phyloP scores from a whole-genome alignment of 2,329 filamentous ascomycete species.

The Microsporum ferrugineum region DNA sequence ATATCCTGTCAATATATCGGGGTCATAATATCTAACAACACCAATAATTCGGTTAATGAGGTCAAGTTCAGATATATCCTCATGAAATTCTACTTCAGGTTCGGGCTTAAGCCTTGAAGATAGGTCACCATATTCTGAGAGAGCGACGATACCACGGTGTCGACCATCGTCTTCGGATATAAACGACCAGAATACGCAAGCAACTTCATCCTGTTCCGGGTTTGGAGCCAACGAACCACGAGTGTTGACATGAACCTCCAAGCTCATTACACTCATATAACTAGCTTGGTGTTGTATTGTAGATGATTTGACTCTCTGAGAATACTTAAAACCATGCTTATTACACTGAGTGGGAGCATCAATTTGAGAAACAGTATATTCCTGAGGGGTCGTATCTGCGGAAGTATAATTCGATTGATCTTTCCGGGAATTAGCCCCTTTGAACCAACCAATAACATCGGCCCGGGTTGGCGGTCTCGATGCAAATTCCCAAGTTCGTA shows the following conservation, averaged over 20 bases:
- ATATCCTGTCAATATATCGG: constrained; percentile 87
- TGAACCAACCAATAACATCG: constrained; percentile 61
- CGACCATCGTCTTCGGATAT: constrained; percentile 59
- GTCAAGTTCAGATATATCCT: constrained; percentile 71
- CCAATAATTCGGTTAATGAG: constrained; percentile 76
- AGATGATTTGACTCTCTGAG: constrained; percentile 60
- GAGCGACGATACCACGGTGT: constrained; percentile 59
- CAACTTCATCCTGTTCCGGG: constrained; percentile 78
- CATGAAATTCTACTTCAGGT: constrained; percentile 49
- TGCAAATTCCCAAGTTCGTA: constrained; percentile 67
- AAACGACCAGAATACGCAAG: constrained; percentile 81
- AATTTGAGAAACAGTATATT: constrained; percentile 59
- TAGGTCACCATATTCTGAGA: constrained; percentile 52
- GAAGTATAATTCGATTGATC: constrained; percentile 2
- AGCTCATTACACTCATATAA: constrained; percentile 93
- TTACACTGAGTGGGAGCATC: constrained; percentile 77
- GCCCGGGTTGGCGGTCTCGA: constrained; percentile 55
- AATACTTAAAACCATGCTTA: constrained; percentile 73
- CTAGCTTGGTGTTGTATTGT: constrained; percentile 73
- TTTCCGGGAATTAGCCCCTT: constrained; percentile 27
- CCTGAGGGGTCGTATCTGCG: neutral
- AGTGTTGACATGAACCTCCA: constrained; percentile 86
- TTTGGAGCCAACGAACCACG: constrained; percentile 71
- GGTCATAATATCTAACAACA: constrained; percentile 72
- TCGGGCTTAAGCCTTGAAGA: constrained; percentile 49